These are phyloP conservation scores for Taiwanofungus camphoratus DNA, from an alignment of 1,284 basidiomycete genomes.

Conservation along the genomic window DNA sequence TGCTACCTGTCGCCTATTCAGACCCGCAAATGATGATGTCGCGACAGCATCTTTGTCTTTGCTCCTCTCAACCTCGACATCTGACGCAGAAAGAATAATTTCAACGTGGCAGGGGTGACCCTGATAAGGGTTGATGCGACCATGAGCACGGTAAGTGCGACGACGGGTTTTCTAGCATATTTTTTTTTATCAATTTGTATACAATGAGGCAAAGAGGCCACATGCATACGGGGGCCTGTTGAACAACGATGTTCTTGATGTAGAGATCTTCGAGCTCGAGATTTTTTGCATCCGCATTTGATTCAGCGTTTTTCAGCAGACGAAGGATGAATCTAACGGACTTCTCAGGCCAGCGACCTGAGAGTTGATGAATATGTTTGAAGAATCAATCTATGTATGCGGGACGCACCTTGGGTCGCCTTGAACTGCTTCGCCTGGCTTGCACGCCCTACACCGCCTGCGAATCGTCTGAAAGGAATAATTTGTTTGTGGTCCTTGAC, in stretches of 20 bases:
- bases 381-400: slow-evolving; percentile 1
- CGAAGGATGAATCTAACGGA: slow-evolving; percentile 94
- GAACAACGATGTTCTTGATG: slow-evolving; percentile 97
- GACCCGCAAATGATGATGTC: slow-evolving; percentile 46
- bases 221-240: slow-evolving; percentile 88
- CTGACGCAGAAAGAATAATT: slow-evolving; percentile 77
- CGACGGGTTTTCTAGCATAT: slow-evolving; percentile 98
- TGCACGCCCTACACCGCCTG: slow-evolving; percentile 96
- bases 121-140: slow-evolving; percentile 90
- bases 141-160: slow-evolving; percentile 98
- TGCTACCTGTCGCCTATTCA: slow-evolving; percentile 80
- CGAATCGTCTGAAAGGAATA: slow-evolving; percentile 96
- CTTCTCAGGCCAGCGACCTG: slow-evolving; percentile 99
- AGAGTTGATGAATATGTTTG: slow-evolving; percentile 6
- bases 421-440: slow-evolving; percentile 98
- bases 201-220: neutral
- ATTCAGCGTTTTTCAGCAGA: slow-evolving; percentile 98
- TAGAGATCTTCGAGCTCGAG: slow-evolving; percentile 87
- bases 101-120: slow-evolving; percentile 95
- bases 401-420: slow-evolving; percentile 82
- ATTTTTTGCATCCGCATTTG: slow-evolving; percentile 98
- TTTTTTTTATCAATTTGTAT: slow-evolving; percentile 4
- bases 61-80: slow-evolving; percentile 83
- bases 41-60: slow-evolving; percentile 70
- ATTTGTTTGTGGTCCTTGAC: slow-evolving; percentile 96